Evolutionary conservation across 2,329 filamentous ascomycete genomes (phyloP).

Genomic region (Colletotrichum sidae): DNA sequence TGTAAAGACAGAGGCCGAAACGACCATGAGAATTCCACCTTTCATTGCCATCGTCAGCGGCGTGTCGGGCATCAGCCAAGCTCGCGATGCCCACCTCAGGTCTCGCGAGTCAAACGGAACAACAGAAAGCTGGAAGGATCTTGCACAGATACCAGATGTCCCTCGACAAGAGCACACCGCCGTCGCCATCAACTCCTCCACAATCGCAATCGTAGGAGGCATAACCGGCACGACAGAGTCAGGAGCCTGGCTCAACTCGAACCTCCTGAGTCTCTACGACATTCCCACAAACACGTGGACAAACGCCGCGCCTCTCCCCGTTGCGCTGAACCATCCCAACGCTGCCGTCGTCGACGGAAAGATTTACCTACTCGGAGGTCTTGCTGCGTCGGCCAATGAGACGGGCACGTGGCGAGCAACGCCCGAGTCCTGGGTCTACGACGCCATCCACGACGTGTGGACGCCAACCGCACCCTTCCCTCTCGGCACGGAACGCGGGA

Average conservation of each 20-base stretch:
- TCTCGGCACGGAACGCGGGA: slow-evolving; percentile 41
- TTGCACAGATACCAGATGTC: slow-evolving; percentile 41
- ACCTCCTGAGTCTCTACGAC: slow-evolving; percentile 3
- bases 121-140: slow-evolving; percentile 37
- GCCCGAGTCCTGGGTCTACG: slow-evolving; percentile 40
- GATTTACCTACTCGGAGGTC: slow-evolving; percentile 53
- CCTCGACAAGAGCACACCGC: slow-evolving; percentile 45
- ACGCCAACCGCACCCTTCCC: slow-evolving; percentile 43
- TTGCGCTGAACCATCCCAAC: slow-evolving; percentile 50
- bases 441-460: slow-evolving; percentile 44
- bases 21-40: no score
- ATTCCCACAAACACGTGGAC: slow-evolving; percentile 2
- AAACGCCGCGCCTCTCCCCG: slow-evolving; percentile 43
- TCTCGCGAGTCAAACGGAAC: no score
- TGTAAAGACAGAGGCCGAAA: no score
- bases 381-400: slow-evolving; percentile 43
- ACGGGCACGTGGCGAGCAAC: slow-evolving; percentile 8
- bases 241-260: slow-evolving; percentile 1
- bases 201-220: slow-evolving; percentile 44
- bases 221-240: slow-evolving; percentile 29
- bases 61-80: no score
- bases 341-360: slow-evolving; percentile 48
- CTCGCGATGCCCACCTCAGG: no score
- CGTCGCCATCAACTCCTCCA: slow-evolving; percentile 40
- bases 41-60: no score